A percentile compares a stretch with the other conserved stretches of the same genome.
phyloP scores from a whole-genome alignment of 164 flowering plant species.

The Taxillus chinensis region DNA sequence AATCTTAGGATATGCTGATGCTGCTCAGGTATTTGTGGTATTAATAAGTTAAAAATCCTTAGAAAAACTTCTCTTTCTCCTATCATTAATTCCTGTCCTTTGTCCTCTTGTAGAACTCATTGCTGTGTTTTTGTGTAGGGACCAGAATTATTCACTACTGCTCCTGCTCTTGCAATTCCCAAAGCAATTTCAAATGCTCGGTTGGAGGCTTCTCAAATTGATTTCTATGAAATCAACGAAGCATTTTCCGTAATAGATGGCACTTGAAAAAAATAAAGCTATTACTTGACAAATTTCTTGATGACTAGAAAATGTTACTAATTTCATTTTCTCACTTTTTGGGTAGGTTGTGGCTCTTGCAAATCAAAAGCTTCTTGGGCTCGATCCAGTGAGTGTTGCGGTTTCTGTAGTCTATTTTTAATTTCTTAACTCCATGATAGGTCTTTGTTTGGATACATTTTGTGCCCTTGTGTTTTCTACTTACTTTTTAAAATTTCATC shows the following conservation, averaged over 20 bases:
- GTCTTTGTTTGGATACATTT: too few species aligned
- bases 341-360: background rate
- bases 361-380: slow-evolving; percentile 2
- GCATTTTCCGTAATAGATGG: slow-evolving; percentile 77
- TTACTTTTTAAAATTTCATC: too few species aligned
- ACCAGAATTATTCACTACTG: slow-evolving; percentile 82
- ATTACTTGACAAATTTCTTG: background rate
- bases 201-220: slow-evolving; percentile 72
- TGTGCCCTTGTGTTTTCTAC: too few species aligned
- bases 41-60: background rate
- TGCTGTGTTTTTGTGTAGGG: slow-evolving; percentile 44
- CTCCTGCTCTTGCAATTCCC: slow-evolving; percentile 96
- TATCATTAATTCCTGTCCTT: background rate
- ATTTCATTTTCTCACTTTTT: background rate
- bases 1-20: slow-evolving; percentile 79
- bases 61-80: background rate
- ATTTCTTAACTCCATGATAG: background rate
- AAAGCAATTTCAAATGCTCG: slow-evolving; percentile 90
- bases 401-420: background rate
- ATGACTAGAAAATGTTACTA: background rate
- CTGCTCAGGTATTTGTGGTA: slow-evolving; percentile 67
- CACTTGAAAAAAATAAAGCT: slow-evolving; percentile 1
- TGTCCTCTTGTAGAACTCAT: background rate
- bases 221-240: slow-evolving; percentile 92
- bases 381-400: background rate